phyloP scores from a whole-genome alignment of 306 rosid genomes.

The Quercus wislizeni region DNA sequence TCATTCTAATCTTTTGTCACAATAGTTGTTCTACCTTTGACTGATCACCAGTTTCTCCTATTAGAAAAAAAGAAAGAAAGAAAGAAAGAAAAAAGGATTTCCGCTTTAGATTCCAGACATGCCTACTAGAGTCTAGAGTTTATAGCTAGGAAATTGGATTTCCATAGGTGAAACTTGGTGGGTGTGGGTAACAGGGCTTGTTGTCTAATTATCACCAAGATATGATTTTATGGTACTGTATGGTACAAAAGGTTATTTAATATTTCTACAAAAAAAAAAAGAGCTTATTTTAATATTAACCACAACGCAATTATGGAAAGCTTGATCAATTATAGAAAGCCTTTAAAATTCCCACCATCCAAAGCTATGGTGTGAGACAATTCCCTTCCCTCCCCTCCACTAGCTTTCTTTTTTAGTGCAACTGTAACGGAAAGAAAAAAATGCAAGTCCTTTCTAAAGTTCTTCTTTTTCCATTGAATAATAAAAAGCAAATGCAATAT shows the following conservation, averaged over 20 bases:
- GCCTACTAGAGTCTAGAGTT: no score
- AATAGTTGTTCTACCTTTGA: constrained; percentile 20
- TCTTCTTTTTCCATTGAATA: neutral
- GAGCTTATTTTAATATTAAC: constrained; percentile 1
- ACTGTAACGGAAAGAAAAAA: constrained; percentile 20
- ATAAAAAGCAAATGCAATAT: constrained; percentile 26
- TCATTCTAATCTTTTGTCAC: constrained; percentile 25
- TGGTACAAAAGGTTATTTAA: neutral
- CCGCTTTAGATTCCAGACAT: neutral
- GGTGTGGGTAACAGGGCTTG: constrained; percentile 4
- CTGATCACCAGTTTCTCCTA: constrained; percentile 33
- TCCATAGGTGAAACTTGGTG: neutral
- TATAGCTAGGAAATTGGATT: no score
- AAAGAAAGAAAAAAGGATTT: constrained; percentile 1
- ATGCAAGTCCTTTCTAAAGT: constrained; percentile 8
- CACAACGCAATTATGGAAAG: constrained; percentile 12
- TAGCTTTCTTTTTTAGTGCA: constrained; percentile 3
- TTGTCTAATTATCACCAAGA: neutral
- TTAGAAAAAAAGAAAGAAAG: neutral
- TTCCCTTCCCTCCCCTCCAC: constrained; percentile 21
- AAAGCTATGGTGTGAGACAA: neutral
- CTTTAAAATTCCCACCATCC: constrained; percentile 20
- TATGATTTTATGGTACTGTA: neutral
- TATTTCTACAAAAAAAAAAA: neutral
- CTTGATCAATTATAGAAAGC: constrained; percentile 11